Evolutionary conservation across 176 grass and related monocot species (phyloP).

Genomic region (Avena insularis): DNA sequence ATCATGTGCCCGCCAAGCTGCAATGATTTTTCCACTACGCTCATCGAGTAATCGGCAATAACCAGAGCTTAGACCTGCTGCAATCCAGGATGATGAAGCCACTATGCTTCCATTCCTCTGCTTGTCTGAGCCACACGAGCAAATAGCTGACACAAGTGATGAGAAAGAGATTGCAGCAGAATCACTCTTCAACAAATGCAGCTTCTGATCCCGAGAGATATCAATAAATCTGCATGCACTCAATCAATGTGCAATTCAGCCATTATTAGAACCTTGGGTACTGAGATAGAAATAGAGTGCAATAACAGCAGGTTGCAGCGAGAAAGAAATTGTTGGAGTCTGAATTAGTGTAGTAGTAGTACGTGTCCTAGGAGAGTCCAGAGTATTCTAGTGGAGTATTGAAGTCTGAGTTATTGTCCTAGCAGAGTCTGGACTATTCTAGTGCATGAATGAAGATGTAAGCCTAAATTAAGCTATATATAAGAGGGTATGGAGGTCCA

Average conservation of each 20-base stretch:
- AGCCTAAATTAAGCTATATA: too few relatives aligned
- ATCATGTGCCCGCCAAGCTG: conserved; percentile 91
- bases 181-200: conserved; percentile 91
- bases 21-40: conserved; percentile 80
- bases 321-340: background rate
- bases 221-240: conserved; percentile 85
- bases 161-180: conserved; percentile 83
- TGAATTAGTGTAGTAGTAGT: too few relatives aligned
- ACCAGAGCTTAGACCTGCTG: conserved; percentile 88
- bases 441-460: too few relatives aligned
- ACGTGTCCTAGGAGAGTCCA: too few relatives aligned
- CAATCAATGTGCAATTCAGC: conserved; percentile 40
- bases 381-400: too few relatives aligned
- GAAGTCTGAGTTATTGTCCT: too few relatives aligned
- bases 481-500: too few relatives aligned
- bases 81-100: conserved; percentile 71
- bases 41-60: conserved; percentile 82
- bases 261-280: conserved; percentile 23
- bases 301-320: conserved; percentile 19
- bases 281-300: background rate
- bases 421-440: too few relatives aligned
- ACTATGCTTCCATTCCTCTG: conserved; percentile 41
- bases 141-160: conserved; percentile 91
- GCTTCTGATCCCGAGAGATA: conserved; percentile 74
- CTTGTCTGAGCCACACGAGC: conserved; percentile 83